phyloP scores from a whole-genome alignment of 2,329 filamentous ascomycete species.

The Teratosphaeria gauchensis region DNA sequence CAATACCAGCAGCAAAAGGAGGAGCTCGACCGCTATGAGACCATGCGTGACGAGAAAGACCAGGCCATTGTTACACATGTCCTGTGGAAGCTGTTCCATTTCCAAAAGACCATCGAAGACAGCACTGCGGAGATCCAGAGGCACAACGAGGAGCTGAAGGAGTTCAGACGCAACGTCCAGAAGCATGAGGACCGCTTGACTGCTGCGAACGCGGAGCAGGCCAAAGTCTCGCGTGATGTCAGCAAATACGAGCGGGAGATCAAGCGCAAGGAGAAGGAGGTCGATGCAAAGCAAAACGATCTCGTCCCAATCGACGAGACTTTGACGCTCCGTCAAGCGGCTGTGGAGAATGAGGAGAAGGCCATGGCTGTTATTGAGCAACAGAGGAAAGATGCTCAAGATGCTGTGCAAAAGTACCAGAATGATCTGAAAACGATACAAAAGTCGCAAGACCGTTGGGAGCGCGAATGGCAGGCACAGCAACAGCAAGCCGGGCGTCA shows the following conservation, averaged over 20 bases:
- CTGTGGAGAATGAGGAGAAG: slow-evolving; percentile 57
- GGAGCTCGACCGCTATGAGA: slow-evolving; percentile 87
- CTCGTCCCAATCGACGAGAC: slow-evolving; percentile 90
- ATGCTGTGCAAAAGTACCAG: slow-evolving; percentile 61
- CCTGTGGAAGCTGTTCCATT: slow-evolving; percentile 93
- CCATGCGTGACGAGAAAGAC: slow-evolving; percentile 82
- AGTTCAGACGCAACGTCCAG: slow-evolving; percentile 79
- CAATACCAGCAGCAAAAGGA: slow-evolving; percentile 95
- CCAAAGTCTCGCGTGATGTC: slow-evolving; percentile 64
- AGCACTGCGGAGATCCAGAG: slow-evolving; percentile 84
- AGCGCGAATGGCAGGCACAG: slow-evolving; percentile 74
- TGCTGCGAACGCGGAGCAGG: slow-evolving; percentile 72
- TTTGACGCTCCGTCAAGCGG: slow-evolving; percentile 64
- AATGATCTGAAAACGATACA: slow-evolving; percentile 77
- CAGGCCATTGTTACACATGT: slow-evolving; percentile 87
- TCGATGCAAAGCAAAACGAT: slow-evolving; percentile 76
- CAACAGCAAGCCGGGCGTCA: slow-evolving; percentile 80
- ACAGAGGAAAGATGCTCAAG: slow-evolving; percentile 63
- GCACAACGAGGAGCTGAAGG: slow-evolving; percentile 89
- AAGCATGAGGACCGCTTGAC: slow-evolving; percentile 74
- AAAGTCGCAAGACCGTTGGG: slow-evolving; percentile 80
- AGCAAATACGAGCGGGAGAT: slow-evolving; percentile 76
- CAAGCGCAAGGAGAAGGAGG: slow-evolving; percentile 72
- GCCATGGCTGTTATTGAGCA: slow-evolving; percentile 63
- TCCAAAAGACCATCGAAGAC: slow-evolving; percentile 85